Conservation (phyloP, 192 early-diverging fungal genomes). For the Allomyces macrogynus region DNA sequence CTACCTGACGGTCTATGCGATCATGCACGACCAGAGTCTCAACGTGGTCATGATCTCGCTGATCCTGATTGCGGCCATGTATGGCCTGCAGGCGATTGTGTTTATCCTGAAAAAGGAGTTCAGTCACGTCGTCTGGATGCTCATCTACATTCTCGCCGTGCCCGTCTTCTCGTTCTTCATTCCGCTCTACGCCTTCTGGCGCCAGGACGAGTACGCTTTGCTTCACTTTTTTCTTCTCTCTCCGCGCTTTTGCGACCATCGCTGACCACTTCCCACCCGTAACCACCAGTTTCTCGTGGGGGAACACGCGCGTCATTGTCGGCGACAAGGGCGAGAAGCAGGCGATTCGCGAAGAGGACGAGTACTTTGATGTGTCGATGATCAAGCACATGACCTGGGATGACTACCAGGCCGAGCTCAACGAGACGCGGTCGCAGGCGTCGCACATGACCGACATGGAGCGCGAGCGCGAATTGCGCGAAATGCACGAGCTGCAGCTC, state of each 20-base stretch:
- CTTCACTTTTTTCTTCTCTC: too few relatives aligned
- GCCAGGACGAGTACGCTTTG: constrained; percentile 66
- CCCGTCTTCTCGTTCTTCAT: constrained; percentile 81
- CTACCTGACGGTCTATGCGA: constrained; percentile 33
- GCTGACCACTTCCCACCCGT: too few relatives aligned
- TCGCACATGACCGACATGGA: not conserved
- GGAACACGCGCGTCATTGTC: constrained; percentile 74
- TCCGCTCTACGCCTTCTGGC: constrained; percentile 93
- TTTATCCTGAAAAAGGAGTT: constrained; percentile 66
- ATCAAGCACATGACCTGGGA: constrained; percentile 76
- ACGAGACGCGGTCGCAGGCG: constrained; percentile 24
- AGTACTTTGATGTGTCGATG: constrained; percentile 63
- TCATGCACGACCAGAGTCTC: constrained; percentile 18
- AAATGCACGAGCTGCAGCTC: not conserved
- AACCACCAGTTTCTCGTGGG: constrained; percentile 89
- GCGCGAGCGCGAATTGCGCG: not conserved
- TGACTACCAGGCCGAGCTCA: constrained; percentile 62
- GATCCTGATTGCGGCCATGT: constrained; percentile 57
- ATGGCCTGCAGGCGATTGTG: constrained; percentile 72
- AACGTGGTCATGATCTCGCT: constrained; percentile 62
- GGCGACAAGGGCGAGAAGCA: constrained; percentile 46
- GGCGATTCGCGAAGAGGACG: constrained; percentile 43
- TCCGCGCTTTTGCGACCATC: too few relatives aligned
- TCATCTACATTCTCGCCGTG: constrained; percentile 71
- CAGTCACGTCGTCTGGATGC: constrained; percentile 74